Evolutionary conservation across 2,329 filamentous ascomycete genomes (phyloP), one percentile per base, ranked within the genome.

Genomic region (Aspergillus felis): DNA sequence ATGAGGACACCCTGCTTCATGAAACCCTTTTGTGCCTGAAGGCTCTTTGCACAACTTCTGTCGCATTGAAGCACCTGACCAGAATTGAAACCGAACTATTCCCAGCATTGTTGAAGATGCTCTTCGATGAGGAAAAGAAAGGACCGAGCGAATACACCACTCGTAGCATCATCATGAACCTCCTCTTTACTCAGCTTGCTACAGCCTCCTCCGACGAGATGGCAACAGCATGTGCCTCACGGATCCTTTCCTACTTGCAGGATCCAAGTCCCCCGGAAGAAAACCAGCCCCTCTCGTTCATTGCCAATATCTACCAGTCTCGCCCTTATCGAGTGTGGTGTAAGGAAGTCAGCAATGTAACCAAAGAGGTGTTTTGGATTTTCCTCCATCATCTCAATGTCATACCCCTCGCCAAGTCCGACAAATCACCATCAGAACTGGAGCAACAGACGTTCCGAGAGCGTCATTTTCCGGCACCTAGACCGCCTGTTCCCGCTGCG

Each of bases 291-390:
- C 79, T 96, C 7, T 87, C 87, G 2, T 97, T 97, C 71, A 92
- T 97, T 50, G 79, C 93, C 24, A 90, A 92, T 59, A 97, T 97
- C 86, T 88, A 90, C 65, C 87, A 88, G 38, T 85, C 91, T 51
- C 85, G 93, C 0, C 93, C 93, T 0, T 99, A 97, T 74, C 89
- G 91, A 35, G 84, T 96, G 2, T 99, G 93, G 93, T 91, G 88
- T 76, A 94, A 92, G 74, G 94, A 99, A 76, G 86, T 93, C 20
- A 87, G 88, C 58, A 92, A 90, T 66, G 93, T 97, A 50, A 96
- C 92, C 46, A 97, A 97, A 74, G 93, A 99, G 73, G 93, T 97
- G 28, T 99, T 99, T 72, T 99, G 93, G 93, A 97, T 97, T 71
- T 99, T 97, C 78, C 82, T 97, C 54, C 93, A 97, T 75, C 90